Base-by-base conservation (phyloP, 441 rosid species). In the Arabidopsis lyrata region DNA sequence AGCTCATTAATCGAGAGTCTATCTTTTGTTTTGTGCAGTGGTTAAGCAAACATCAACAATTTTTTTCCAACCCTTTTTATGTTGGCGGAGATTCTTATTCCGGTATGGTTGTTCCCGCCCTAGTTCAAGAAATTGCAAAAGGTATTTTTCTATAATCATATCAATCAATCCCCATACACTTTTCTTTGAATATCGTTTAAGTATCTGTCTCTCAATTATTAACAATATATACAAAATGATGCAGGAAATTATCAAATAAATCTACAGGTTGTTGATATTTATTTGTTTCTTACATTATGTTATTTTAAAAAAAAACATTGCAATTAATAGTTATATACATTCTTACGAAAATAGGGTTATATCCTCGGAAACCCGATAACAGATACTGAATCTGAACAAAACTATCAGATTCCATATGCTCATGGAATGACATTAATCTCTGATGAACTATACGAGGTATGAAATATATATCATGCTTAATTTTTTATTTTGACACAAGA, bases 61-160 rank as follows among this genome's bases (percentile, higher is more conserved):
- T 76, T 73, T 24, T 27, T 1, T 38, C 34, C 1, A 82, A 80
- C 6, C 70, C 74, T 3, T 50, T 80, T 9, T 86, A 78, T 10
- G 39, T 75, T 4, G 63, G 42, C 0, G 83, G 84, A 11, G 76
- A 79, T 70, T 83, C 89, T 0, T 75, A 82, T 54, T 59, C 86
- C 5, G 89, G 86, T 16, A 78, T 36, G 56, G 13, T 75, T 38
- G 44, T 85, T 55, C 87, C 87, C 0, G 57, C 81, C 2, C 52
- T 82, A 55, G 75, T 66, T 10, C 76, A 11, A 72, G 72, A 73
- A 54, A 78, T 83, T 13, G 60, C 86, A 24, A 39, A 79, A 39
- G 83, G 86, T 82, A 71, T 42, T 3, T 1, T 13, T 11, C 13
- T 57, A 0, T 12, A 4, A 39, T 39, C 5, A 4, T 2, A 32